Percentiles rank a stretch among this genome's conserved stretches.
Evolutionary conservation across 345 rosid genomes (phyloP).

Genomic region (Trapa incisa): DNA sequence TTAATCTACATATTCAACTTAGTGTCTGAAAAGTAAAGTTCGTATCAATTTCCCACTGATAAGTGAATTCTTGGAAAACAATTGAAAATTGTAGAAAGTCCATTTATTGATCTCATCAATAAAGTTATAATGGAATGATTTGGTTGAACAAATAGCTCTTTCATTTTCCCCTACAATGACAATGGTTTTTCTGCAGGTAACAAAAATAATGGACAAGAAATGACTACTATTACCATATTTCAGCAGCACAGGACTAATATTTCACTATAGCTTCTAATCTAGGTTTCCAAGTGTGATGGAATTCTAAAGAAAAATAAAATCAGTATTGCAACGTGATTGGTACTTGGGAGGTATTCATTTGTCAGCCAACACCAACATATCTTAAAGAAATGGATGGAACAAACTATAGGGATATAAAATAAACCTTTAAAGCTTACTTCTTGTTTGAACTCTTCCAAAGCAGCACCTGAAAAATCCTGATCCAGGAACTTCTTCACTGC

Average conservation of each 20-base stretch:
- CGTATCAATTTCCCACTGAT: not conserved
- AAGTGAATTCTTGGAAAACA: not conserved
- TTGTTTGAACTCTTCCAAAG: constrained; percentile 89
- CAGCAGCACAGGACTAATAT: not conserved
- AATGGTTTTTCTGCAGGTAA: not conserved
- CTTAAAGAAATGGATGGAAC: no score
- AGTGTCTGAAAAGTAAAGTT: not conserved
- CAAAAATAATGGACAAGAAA: not conserved
- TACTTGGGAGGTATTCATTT: not conserved
- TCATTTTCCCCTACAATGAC: not conserved
- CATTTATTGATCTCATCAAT: not conserved
- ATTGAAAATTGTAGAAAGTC: not conserved
- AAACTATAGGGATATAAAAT: no score
- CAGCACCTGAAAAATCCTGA: constrained; percentile 98
- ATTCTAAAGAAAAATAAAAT: not conserved
- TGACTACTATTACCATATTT: not conserved
- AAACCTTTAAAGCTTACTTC: constrained; percentile 54
- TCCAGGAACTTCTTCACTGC: constrained; percentile 99
- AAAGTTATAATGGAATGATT: no score
- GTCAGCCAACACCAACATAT: no score
- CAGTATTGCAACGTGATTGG: not conserved
- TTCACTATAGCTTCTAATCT: not conserved
- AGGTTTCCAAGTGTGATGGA: not conserved
- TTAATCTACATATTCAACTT: not conserved
- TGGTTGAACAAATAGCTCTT: not conserved